Evolutionary conservation across 805 yeast species (phyloP), one percentile per base, ranked within the genome.

Genomic region (Wickerhamiella qilinensis): DNA sequence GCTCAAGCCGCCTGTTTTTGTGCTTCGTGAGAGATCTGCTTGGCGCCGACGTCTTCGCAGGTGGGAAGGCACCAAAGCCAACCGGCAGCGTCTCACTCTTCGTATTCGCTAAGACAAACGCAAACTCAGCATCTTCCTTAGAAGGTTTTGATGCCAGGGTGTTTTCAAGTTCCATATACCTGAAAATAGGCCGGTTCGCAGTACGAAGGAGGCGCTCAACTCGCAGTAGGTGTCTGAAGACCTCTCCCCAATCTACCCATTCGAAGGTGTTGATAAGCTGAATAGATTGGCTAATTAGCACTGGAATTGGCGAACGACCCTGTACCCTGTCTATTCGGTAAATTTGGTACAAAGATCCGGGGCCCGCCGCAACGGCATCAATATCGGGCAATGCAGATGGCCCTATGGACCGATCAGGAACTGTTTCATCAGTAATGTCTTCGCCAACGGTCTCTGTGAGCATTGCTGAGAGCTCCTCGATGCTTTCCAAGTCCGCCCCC

Each of bases 381-480:
- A 15, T 18, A 9, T 15, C 9, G 12, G 33, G 33, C 7, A 18
- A 14, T 8, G 21, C 20, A 7, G 12, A 15, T 4, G 35, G 35
- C 12, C 8, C 5, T 4, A 12, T 19, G 17, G 25, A 19, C 19
- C 7, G 20, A 4, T 32, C 17, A 11, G 25, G 25, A 14, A 32
- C 35, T 9, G 25, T 20, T 4, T 4, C 15, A n/a, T 32, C 35
- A 7, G n/a, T 20, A 4, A 20, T 4, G 17, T 32, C 35, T 16
- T 32, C 35, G 17, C 35, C 35, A 7, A 32, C 35, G 9, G 35
- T 20, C 17, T 32, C 35, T 4, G 35, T 32, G 35, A 32, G 35
- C 12, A 32, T 5, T 6, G 25, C n/a, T 6, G 14, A 11, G 25
- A 32, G 16, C 25, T 32, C 35, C 25, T 19, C 25, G 12, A 32